A percentile compares a stretch with the other conserved stretches of the same genome.
Conservation (phyloP, 495 filamentous ascomycete species). For the Copromyces sp. region DNA sequence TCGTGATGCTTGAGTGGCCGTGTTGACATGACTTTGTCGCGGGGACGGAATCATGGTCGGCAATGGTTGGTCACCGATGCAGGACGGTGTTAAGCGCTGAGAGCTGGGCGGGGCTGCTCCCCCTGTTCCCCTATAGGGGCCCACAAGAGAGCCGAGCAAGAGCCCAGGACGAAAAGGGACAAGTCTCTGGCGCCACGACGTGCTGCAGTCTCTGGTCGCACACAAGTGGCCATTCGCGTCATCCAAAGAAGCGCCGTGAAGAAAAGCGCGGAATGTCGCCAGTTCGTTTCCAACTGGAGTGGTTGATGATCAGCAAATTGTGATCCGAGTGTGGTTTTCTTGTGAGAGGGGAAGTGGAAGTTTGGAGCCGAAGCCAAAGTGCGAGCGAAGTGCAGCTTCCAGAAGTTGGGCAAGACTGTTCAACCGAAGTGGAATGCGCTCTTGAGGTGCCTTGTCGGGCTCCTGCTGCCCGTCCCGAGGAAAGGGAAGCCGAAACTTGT, state of each 20-base stretch:
- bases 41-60: background rate
- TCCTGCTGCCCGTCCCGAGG: background rate
- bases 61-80: background rate
- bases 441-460: background rate
- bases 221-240: background rate
- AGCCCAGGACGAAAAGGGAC: background rate
- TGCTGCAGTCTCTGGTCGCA: background rate
- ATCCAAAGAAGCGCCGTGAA: background rate
- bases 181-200: background rate
- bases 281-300: background rate
- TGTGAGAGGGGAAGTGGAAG: background rate
- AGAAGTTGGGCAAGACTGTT: background rate
- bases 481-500: background rate
- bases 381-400: background rate
- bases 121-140: background rate
- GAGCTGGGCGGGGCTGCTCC: background rate
- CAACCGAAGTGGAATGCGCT: background rate
- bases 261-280: background rate
- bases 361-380: background rate
- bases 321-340: background rate
- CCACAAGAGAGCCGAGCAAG: background rate
- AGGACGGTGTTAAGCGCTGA: background rate
- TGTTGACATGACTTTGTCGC: background rate
- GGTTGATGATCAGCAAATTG: background rate
- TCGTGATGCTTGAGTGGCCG: background rate